Evolutionary conservation across 306 rosid species (phyloP), one percentile per base, ranked within the genome.

Genomic region (Biancaea sappan): DNA sequence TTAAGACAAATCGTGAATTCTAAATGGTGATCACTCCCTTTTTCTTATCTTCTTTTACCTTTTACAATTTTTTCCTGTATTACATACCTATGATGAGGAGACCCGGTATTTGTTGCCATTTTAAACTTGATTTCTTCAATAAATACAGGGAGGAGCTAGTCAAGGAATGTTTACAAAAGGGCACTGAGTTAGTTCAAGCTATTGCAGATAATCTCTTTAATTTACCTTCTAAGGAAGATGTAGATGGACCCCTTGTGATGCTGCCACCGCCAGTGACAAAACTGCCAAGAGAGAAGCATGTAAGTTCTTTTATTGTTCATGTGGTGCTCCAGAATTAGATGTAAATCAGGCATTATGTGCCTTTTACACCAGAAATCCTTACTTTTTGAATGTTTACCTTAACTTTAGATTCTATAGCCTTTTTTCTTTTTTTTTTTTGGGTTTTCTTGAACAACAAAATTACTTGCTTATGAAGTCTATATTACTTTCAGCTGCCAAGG

Each of bases 221-320:
- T 61, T 69, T 88, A 40, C 97, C 95, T 51, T 83, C 98, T 1
- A 86, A 90, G 2, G 92, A 90, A 82, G 89, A 87, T 25, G 41
- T 87, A 16, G 96, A 90, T 40, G 98, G 98, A 4, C 96, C 97
- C 11, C 89, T 94, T 21, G 89, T 94, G 74, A 83, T 69, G 54
- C 82, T 94, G 82, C 98, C 97, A 31, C 70, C 81, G 0, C 96
- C 97, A 1, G 67, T 77, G 4, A 87, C 93, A 13, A 88, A 75
- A 85, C 81, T 94, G 81, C 97, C 97, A 2, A 85, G 97, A 75
- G 89, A 88, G 82, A 91, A 94, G 89, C 98, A 79, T 61, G 96
- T 91, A 82, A 81, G 85, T 37, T 62, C 31, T 2, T 63, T 24
- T 24, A 0, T 61, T 64, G 2, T 10, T 35, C n/a, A 34, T 35